These are phyloP conservation scores for Nicotiana benthamiana DNA, from an alignment of 257 asterid species.

Conservation along the genomic window DNA sequence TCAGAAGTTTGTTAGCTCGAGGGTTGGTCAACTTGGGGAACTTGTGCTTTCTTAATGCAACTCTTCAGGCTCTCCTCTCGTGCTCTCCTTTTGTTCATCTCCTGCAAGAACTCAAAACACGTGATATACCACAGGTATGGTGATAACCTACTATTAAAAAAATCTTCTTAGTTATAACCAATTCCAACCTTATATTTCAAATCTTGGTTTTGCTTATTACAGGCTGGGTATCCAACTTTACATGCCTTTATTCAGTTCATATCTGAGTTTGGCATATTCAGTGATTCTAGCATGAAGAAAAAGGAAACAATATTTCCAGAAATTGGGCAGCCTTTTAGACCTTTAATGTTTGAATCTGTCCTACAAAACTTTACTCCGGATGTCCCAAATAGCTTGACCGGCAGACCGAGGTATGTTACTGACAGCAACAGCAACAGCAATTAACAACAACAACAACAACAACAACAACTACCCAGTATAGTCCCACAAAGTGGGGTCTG, in stretches of 20 bases:
- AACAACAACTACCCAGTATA: no score
- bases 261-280: conserved; percentile 47
- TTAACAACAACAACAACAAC: no score
- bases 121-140: conserved; percentile 53
- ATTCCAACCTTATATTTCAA: neutral
- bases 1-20: conserved; percentile 48
- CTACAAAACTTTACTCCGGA: conserved; percentile 70
- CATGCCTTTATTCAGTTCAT: conserved; percentile 74
- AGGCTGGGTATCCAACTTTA: conserved; percentile 69
- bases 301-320: conserved; percentile 33
- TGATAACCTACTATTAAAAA: neutral
- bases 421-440: no score
- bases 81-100: conserved; percentile 62
- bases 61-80: conserved; percentile 74
- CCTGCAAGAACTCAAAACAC: conserved; percentile 48
- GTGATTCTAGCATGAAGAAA: conserved; percentile 38
- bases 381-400: conserved; percentile 52
- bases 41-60: conserved; percentile 72
- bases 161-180: neutral
- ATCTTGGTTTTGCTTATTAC: conserved; percentile 23
- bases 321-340: conserved; percentile 61
- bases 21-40: conserved; percentile 81
- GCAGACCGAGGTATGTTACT: conserved; percentile 61
- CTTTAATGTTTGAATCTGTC: conserved; percentile 67
- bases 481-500: no score